phyloP scores from a whole-genome alignment of 495 filamentous ascomycete genomes.

The Penicillium ucsense region DNA sequence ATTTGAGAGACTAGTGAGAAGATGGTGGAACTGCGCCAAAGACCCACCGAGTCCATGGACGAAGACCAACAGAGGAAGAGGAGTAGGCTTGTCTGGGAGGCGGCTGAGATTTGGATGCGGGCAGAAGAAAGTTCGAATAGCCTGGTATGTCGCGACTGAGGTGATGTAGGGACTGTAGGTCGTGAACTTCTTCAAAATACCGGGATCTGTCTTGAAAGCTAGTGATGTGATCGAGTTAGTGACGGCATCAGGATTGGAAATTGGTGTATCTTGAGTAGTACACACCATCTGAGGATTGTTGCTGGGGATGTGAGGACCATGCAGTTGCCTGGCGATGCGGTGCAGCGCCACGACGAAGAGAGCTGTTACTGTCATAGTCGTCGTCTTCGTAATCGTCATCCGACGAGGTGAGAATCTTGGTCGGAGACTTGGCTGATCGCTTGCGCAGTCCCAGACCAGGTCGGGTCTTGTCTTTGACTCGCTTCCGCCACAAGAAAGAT shows the following conservation, averaged over 20 bases:
- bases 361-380: slow-evolving; percentile 31
- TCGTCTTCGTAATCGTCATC: slow-evolving; percentile 39
- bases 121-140: slow-evolving; percentile 73
- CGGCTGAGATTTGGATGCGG: slow-evolving; percentile 71
- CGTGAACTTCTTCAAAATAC: slow-evolving; percentile 68
- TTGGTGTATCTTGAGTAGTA: neutral
- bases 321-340: slow-evolving; percentile 9
- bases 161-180: slow-evolving; percentile 62
- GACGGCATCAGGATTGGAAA: neutral
- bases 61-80: slow-evolving; percentile 81
- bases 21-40: slow-evolving; percentile 72
- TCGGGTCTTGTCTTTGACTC: slow-evolving; percentile 9
- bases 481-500: slow-evolving; percentile 21
- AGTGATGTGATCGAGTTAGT: neutral
- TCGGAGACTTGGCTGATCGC: slow-evolving; percentile 18
- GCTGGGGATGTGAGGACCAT: slow-evolving; percentile 14
- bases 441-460: slow-evolving; percentile 18
- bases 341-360: slow-evolving; percentile 24
- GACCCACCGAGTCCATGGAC: slow-evolving; percentile 88
- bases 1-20: slow-evolving; percentile 75
- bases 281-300: slow-evolving; percentile 27
- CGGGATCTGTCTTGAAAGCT: slow-evolving; percentile 53
- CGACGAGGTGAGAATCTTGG: slow-evolving; percentile 30
- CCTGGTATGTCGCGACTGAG: slow-evolving; percentile 58
- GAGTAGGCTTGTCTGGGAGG: slow-evolving; percentile 58